Percentiles rank a stretch among this genome's conserved stretches.
These are phyloP conservation scores for Monosporascus cannonballus DNA, from an alignment of 2,329 filamentous ascomycete genomes.

Conservation along the genomic window DNA sequence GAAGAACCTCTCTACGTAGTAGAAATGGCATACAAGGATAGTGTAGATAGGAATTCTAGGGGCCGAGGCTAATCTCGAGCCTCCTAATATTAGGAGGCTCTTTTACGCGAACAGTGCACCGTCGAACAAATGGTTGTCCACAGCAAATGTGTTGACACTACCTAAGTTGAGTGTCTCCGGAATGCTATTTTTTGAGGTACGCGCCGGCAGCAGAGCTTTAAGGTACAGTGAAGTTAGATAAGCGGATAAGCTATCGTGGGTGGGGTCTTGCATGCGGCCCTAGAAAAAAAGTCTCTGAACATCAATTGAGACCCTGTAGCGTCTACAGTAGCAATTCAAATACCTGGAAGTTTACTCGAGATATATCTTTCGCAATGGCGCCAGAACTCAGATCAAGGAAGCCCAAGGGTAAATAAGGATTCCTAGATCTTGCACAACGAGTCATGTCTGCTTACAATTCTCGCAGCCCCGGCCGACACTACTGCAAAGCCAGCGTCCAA, in stretches of 20 bases:
- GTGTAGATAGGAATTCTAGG: too few species aligned
- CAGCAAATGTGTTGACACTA: too few species aligned
- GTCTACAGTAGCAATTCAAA: background rate
- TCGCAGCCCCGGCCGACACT: constrained; percentile 21
- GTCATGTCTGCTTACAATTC: constrained; percentile 2
- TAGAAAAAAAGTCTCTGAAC: background rate
- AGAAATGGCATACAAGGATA: too few species aligned
- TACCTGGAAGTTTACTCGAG: constrained; percentile 3
- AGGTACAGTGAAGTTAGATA: background rate
- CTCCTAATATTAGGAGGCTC: too few species aligned
- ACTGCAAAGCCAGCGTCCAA: constrained; percentile 30
- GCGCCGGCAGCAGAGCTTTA: too few species aligned
- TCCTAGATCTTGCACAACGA: background rate
- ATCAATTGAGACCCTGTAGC: background rate
- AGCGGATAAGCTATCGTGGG: background rate
- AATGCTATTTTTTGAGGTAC: too few species aligned
- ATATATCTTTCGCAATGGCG: constrained; percentile 31
- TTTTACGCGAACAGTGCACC: too few species aligned
- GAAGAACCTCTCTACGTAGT: too few species aligned
- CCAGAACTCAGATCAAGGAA: constrained; percentile 36
- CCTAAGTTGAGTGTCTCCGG: too few species aligned
- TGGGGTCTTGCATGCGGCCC: background rate
- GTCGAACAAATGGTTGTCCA: too few species aligned
- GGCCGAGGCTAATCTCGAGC: too few species aligned
- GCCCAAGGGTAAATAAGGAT: constrained; percentile 18